Evolutionary conservation across 1,139 yeast genomes (phyloP).

Genomic region (Pichia sp.): DNA sequence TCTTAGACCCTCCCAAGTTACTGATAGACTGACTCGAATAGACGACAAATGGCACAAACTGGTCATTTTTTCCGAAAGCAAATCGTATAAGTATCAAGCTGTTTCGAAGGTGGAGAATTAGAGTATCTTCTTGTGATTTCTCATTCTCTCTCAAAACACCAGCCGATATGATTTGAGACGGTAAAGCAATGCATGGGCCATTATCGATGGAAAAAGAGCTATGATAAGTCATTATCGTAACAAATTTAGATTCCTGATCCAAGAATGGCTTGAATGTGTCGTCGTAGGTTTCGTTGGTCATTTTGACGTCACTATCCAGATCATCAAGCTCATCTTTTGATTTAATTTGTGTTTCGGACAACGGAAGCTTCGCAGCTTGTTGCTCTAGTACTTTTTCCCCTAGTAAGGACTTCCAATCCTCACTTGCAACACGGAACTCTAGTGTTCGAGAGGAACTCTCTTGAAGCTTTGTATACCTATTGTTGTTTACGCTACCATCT

Average conservation of each 20-base stretch:
- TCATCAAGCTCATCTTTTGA: background rate
- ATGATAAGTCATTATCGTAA: slow-evolving; percentile 22
- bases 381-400: background rate
- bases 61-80: background rate
- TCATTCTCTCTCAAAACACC: slow-evolving; percentile 23
- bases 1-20: background rate
- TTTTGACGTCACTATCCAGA: background rate
- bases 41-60: slow-evolving; percentile 3
- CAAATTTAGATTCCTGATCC: slow-evolving; percentile 10
- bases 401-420: background rate
- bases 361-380: background rate
- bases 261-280: background rate
- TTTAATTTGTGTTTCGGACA: too few species aligned
- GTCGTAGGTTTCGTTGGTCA: background rate
- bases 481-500: slow-evolving; percentile 11
- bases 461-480: background rate
- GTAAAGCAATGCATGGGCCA: slow-evolving; percentile 19
- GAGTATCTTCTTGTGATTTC: slow-evolving; percentile 14
- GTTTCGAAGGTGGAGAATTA: slow-evolving; percentile 3
- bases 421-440: background rate
- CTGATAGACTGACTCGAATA: background rate
- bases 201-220: slow-evolving; percentile 27
- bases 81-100: slow-evolving; percentile 24
- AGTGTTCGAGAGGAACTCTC: background rate
- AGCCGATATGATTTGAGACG: slow-evolving; percentile 24